Evolutionary conservation across 2,329 filamentous ascomycete genomes (phyloP).

Genomic region (Aspergillus sclerotialis): DNA sequence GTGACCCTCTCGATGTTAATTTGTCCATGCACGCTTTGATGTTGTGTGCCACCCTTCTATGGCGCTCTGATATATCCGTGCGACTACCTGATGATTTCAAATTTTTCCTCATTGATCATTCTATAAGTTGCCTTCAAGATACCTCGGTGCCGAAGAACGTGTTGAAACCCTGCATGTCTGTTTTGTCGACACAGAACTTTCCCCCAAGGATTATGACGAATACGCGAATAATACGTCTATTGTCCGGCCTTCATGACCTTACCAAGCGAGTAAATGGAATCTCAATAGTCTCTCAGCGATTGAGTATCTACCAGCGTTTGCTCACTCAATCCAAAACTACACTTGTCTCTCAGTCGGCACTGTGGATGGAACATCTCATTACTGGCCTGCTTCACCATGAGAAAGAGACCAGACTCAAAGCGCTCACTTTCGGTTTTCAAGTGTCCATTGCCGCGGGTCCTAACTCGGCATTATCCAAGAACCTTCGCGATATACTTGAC

Average conservation of each 20-base stretch:
- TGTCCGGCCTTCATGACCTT: slow-evolving; percentile 64
- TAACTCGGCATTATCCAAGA: slow-evolving; percentile 60
- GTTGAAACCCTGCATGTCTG: slow-evolving; percentile 69
- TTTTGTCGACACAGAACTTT: slow-evolving; percentile 76
- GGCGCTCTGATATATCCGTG: slow-evolving; percentile 63
- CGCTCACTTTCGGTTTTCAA: slow-evolving; percentile 67
- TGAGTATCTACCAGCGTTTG: slow-evolving; percentile 72
- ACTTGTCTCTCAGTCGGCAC: slow-evolving; percentile 62
- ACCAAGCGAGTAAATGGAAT: slow-evolving; percentile 71
- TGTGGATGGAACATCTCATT: slow-evolving; percentile 80
- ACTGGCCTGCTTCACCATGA: slow-evolving; percentile 72
- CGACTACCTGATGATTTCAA: slow-evolving; percentile 72
- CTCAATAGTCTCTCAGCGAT: slow-evolving; percentile 68
- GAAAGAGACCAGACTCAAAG: slow-evolving; percentile 67
- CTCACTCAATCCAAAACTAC: slow-evolving; percentile 61
- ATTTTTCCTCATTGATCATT: slow-evolving; percentile 71
- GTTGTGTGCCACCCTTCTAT: slow-evolving; percentile 69
- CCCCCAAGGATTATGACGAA: slow-evolving; percentile 64
- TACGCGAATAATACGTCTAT: slow-evolving; percentile 62
- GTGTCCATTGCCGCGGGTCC: slow-evolving; percentile 63
- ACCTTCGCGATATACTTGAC: slow-evolving; percentile 50
- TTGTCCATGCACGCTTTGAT: slow-evolving; percentile 72
- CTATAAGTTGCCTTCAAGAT: slow-evolving; percentile 67
- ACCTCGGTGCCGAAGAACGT: slow-evolving; percentile 65
- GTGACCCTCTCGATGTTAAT: slow-evolving; percentile 53